These are phyloP conservation scores for Aegle marmelos DNA, from an alignment of 345 rosid species.

Conservation along the genomic window DNA sequence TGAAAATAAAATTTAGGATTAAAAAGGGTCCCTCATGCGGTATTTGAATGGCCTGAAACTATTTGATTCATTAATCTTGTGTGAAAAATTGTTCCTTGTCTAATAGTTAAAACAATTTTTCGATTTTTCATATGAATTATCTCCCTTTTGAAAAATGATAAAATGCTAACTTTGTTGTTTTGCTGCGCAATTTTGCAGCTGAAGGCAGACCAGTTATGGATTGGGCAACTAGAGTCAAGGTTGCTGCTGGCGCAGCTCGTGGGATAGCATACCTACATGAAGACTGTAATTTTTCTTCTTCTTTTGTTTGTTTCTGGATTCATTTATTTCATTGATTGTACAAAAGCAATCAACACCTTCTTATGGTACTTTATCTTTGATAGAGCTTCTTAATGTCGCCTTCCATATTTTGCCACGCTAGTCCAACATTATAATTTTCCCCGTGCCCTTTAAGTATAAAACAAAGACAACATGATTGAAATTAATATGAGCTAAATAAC, in stretches of 20 bases:
- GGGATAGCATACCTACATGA: conserved; percentile 98
- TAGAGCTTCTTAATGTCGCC: not conserved
- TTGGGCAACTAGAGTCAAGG: conserved; percentile 77
- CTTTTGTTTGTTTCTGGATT: conserved; percentile 13
- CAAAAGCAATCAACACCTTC: not conserved
- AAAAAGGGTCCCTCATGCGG: not conserved
- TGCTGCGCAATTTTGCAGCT: conserved; percentile 39
- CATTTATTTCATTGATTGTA: not conserved
- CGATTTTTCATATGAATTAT: not conserved
- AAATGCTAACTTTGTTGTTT: not conserved
- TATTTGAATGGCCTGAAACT: not conserved
- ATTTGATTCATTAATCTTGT: not conserved
- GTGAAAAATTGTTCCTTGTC: not conserved
- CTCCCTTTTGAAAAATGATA: not conserved
- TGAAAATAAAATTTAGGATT: not conserved
- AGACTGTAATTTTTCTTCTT: conserved; percentile 67
- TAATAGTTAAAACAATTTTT: not conserved
- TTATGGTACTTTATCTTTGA: not conserved
- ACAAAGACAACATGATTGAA: not conserved
- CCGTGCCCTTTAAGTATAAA: conserved; percentile 1
- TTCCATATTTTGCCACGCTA: not conserved
- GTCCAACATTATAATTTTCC: not conserved
- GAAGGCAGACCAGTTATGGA: conserved; percentile 76
- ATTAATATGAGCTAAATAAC: conserved; percentile 3
- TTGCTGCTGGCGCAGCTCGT: conserved; percentile 97